phyloP scores from a whole-genome alignment of 306 rosid genomes.

The Vigna nakashimae region DNA sequence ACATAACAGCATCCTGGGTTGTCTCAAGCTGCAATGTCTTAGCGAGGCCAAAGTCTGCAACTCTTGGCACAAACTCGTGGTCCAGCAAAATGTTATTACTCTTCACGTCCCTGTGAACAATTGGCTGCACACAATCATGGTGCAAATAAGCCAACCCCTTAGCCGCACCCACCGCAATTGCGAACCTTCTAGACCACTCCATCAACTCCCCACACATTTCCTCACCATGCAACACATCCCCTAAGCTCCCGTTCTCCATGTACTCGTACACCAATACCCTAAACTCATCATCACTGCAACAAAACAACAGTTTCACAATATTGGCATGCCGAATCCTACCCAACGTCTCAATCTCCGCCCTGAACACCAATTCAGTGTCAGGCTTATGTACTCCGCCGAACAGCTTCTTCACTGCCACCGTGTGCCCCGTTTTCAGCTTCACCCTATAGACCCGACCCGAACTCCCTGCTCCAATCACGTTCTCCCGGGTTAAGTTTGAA shows the following conservation, averaged over 20 bases:
- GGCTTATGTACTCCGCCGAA: conserved; percentile 51
- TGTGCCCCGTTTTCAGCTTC: conserved; percentile 63
- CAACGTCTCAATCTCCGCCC: conserved; percentile 75
- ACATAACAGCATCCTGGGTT: conserved; percentile 50
- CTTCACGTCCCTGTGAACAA: conserved; percentile 89
- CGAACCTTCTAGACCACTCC: conserved; percentile 63
- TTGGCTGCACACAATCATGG: conserved; percentile 74
- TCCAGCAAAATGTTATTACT: conserved; percentile 86
- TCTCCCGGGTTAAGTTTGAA: conserved; percentile 50
- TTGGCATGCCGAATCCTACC: conserved; percentile 82
- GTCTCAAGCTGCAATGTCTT: conserved; percentile 57
- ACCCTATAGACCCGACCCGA: conserved; percentile 75
- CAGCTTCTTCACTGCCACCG: conserved; percentile 75
- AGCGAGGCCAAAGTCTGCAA: conserved; percentile 89
- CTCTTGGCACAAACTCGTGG: conserved; percentile 60
- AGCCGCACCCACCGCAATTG: conserved; percentile 72
- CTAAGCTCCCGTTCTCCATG: conserved; percentile 84
- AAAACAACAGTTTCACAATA: conserved; percentile 71
- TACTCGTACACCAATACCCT: conserved; percentile 74
- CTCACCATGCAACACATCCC: conserved; percentile 64
- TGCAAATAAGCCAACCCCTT: conserved; percentile 79
- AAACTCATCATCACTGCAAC: conserved; percentile 68
- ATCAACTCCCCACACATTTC: conserved; percentile 46
- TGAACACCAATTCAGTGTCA: conserved; percentile 57
- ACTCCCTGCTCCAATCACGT: conserved; percentile 73